Evolutionary conservation across 2,329 filamentous ascomycete species (phyloP).

Genomic region (Chaetomium globosum): DNA sequence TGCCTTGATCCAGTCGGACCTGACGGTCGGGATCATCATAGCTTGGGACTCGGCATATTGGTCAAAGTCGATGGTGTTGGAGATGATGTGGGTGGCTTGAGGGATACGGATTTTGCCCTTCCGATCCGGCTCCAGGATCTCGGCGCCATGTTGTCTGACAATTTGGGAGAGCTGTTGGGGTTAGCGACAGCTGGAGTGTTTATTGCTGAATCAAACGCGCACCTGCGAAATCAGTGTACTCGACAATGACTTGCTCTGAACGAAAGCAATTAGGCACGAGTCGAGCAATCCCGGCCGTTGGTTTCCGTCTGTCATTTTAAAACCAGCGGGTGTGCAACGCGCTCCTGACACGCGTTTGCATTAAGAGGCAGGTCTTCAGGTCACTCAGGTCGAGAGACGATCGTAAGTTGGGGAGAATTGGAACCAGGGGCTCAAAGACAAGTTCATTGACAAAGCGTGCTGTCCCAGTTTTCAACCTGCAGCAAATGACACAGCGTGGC

Average conservation of each 20-base stretch:
- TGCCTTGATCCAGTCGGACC: constrained; percentile 74
- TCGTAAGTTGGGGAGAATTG: neutral
- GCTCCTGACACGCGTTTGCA: constrained; percentile 28
- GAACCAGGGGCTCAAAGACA: neutral
- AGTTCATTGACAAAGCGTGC: neutral
- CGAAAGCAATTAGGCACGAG: constrained; percentile 35
- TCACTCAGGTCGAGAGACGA: neutral
- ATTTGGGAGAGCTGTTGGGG: constrained; percentile 30
- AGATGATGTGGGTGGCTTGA: constrained; percentile 58
- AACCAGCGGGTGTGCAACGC: constrained; percentile 22
- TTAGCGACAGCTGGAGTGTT: constrained; percentile 1
- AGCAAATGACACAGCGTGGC: constrained; percentile 7
- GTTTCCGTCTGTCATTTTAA: constrained; percentile 31
- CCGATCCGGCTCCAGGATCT: constrained; percentile 51
- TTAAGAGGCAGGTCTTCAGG: constrained; percentile 4
- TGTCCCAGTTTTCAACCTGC: neutral
- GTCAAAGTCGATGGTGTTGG: constrained; percentile 87
- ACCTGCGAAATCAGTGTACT: constrained; percentile 33
- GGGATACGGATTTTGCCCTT: constrained; percentile 54
- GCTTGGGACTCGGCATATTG: constrained; percentile 76
- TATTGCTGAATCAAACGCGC: neutral
- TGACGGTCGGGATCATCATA: constrained; percentile 81
- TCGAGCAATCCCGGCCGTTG: constrained; percentile 31
- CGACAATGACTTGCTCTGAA: constrained; percentile 36
- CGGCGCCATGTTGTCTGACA: constrained; percentile 54